Evolutionary conservation across 2,329 filamentous ascomycete genomes (phyloP), one percentile per base, ranked within the genome.

Genomic region (Aureobasidium subglaciale): DNA sequence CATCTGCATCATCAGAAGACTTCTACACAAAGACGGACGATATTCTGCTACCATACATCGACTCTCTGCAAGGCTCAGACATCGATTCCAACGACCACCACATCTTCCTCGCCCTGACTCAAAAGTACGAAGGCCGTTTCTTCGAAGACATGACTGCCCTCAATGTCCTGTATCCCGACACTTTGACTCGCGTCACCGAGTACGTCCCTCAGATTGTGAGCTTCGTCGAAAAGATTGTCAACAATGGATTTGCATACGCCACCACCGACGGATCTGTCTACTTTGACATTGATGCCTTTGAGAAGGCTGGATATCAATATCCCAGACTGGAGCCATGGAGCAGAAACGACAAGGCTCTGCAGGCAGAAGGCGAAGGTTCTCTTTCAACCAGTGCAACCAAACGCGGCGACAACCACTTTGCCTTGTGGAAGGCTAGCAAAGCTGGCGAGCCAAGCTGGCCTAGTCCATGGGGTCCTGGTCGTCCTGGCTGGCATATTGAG

Each of bases 401-500:
- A 75, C 83, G 85, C 54, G 85, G 83, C 22, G 77, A 85, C 1
- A 85, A 87, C 6, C 91, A 97, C 65, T 97, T 97, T 71, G 91
- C 90, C 0, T 75, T 97, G 1, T 96, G 90, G 91, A 97, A 97
- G 70, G 84, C 86, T 54, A 91, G 87, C 1, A 96, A 95, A 73
- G 83, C 88, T 13, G 92, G 92, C 40, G 92, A 97, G 76, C 92
- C 92, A 0, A 87, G 83, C 61, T 97, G 92, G 92, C 78, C 84
- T 5, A 93, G 87, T 63, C 84, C 84, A 3, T 97, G 92, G 91
- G 90, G 92, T 4, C 78, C 84, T 56, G 91, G 91, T 4, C 79
- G 92, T 41, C 92, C 92, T 1, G 92, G 92, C 16, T 97, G 92
- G 92, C 92, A 96, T 67, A 96, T 96, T 65, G 91, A 96, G 74